Base-by-base conservation (phyloP, 2,329 filamentous ascomycete species). In the Paecilomyces dactylethromorphus region DNA sequence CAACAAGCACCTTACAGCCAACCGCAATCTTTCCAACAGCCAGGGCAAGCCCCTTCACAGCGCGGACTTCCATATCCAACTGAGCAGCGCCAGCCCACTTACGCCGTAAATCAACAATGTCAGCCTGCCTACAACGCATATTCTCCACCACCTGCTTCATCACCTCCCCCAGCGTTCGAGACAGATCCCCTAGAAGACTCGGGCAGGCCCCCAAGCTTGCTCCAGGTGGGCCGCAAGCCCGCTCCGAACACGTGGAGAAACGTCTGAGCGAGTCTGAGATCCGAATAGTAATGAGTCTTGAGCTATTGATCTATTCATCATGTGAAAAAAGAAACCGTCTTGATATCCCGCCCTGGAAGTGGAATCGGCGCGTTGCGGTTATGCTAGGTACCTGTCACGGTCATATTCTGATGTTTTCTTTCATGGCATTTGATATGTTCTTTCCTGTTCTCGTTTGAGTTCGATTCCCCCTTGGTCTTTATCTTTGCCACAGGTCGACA, bases 141-240 rank as follows among this genome's bases (percentile, higher is more conserved):
- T 24, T 45, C 33, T 12, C 54, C 54, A 56, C 33, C 22, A 7
- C 8, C 13, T 21, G 4, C 13, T 26, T 69, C 71, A 2, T 67
- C 70, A 3, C 69, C 70, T n/a, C 71, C 71, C n/a, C 63, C 69
- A 13, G 18, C 7, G n/a, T 2, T 45, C 39, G 39, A 18, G 10
- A 18, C 18, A 10, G 39, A n/a, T 18, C 71, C 70, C 59, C 62
- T 64, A 6, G 57, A 66, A 12, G 66, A 69, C 29, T 59, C 65
- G 60, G 67, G 69, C 59, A 67, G 73, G 61, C 73, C 74, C 35
- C 75, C 75, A 10, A 77, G 71, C 69, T 63, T 77, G 33, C 62
- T 77, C 57, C 71, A 76, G 60, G 73, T 71, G 58, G 76, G 75
- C 15, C 69, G 73, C 56, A 72, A 72, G 58, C 71, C 75, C 11